Evolutionary conservation across 768 basidiomycete species (phyloP), one percentile per base, ranked within the genome.

Genomic region (Leccinum aurantiacum): DNA sequence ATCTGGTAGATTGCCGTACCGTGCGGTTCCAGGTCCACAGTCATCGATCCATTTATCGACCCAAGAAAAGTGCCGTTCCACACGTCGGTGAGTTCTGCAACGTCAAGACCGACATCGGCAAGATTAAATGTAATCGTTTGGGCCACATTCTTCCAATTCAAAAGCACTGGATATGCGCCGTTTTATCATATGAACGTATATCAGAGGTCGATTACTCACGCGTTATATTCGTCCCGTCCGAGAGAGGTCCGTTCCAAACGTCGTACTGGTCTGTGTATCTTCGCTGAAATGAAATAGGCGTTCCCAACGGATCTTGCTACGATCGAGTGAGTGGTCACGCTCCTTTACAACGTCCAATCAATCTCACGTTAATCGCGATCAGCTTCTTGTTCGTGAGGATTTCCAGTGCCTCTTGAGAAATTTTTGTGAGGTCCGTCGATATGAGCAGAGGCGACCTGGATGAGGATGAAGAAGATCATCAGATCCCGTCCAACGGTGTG

Each of bases 391-490:
- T 62, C 17, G 17, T 25, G 3, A 64, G 63, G 41, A 64, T 59
- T 3, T 9, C 25, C 6, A 64, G 13, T n/a, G n/a, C 55, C 3
- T 62, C 55, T 6, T 11, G 4, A 1, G 63, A 57, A 50, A 48
- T 48, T 3, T 17, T 51, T 10, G 61, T 54, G 22, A 64, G 61
- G 37, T 64, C 58, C 3, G 58, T 63, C 27, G 63, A 64, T 57
- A 64, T 55, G 5, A 64, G 35, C 14, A 64, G 17, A 25, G 63
- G 63, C 3, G 63, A 64, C n/a, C 63, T 64, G 22, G 38, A 11
- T 31, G 8, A 10, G n/a, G n/a, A n/a, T n/a, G n/a, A n/a, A 19
- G n/a, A 46, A 46, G 10, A 13, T 46, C 19, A 22, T 46, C 19
- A 46, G 44, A 46, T 9, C 10, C 37, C 15, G 14, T 38, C 15